These are phyloP conservation scores for Lentinula sp. DNA, from an alignment of 768 basidiomycete genomes.

Conservation along the genomic window DNA sequence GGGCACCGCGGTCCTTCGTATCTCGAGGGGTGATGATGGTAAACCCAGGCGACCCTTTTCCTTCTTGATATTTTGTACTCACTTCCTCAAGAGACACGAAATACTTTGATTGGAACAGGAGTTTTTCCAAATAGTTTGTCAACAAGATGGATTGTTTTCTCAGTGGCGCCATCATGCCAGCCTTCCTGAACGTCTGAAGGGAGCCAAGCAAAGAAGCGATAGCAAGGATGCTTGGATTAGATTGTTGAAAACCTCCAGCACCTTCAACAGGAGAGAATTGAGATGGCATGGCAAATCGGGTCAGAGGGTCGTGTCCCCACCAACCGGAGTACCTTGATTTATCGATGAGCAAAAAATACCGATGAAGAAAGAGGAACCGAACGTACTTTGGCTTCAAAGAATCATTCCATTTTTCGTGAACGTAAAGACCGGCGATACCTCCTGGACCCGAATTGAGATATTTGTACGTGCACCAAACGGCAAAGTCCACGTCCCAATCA, in stretches of 20 bases:
- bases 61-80: slow-evolving; percentile 17
- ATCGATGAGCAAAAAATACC: slow-evolving; percentile 13
- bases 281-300: slow-evolving; percentile 88
- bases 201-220: slow-evolving; percentile 80
- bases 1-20: slow-evolving; percentile 68
- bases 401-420: slow-evolving; percentile 79
- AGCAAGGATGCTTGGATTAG: slow-evolving; percentile 83
- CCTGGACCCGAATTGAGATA: slow-evolving; percentile 97
- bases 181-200: slow-evolving; percentile 72
- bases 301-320: slow-evolving; percentile 92
- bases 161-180: slow-evolving; percentile 66
- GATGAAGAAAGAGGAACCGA: slow-evolving; percentile 8
- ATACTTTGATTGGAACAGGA: slow-evolving; percentile 57
- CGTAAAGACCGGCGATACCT: slow-evolving; percentile 90
- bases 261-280: slow-evolving; percentile 80
- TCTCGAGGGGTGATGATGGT: slow-evolving; percentile 88
- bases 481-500: slow-evolving; percentile 95
- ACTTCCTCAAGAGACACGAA: slow-evolving; percentile 41
- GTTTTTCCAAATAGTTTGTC: slow-evolving; percentile 64
- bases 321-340: slow-evolving; percentile 78
- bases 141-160: slow-evolving; percentile 65
- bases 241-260: slow-evolving; percentile 94
- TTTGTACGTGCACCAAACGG: slow-evolving; percentile 98
- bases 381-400: slow-evolving; percentile 58
- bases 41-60: slow-evolving; percentile 44